Evolutionary conservation across 148 eudicot genomes (phyloP).

Genomic region (Diospyros kaki): DNA sequence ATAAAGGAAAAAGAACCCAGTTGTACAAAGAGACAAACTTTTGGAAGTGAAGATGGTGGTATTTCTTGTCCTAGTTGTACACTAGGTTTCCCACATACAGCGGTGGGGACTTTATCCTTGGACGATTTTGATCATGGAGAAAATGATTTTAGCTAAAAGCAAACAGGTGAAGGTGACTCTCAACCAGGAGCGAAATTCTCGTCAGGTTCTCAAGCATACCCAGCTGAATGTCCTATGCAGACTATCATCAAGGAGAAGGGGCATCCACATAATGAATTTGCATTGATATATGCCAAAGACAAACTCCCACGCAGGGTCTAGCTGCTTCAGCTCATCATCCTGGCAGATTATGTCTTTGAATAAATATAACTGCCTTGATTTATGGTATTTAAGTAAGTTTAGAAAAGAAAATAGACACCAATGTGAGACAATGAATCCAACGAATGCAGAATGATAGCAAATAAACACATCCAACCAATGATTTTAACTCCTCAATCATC

Average conservation of each 20-base stretch:
- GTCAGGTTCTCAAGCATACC: slow-evolving; percentile 8
- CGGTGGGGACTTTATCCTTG: slow-evolving; percentile 7
- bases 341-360: no score
- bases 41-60: background rate
- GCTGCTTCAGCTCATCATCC: background rate
- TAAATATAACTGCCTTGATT: no score
- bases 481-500: no score
- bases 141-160: slow-evolving; percentile 8
- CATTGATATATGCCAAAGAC: background rate
- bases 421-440: background rate
- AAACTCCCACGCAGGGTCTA: background rate
- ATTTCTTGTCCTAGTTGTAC: slow-evolving; percentile 17
- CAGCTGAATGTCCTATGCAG: background rate
- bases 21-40: background rate
- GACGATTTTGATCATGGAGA: slow-evolving; percentile 13
- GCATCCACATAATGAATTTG: background rate
- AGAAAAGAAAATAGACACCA: background rate
- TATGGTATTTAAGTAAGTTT: no score
- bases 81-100: slow-evolving; percentile 16
- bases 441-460: no score
- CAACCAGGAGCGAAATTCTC: background rate
- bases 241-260: background rate
- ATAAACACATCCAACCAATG: no score
- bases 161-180: slow-evolving; percentile 1
- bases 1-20: background rate